Percentiles rank a stretch among this genome's conserved stretches.
Evolutionary conservation across 371 early-diverging fungal species (phyloP).

Genomic region (Apophysomyces elegans): DNA sequence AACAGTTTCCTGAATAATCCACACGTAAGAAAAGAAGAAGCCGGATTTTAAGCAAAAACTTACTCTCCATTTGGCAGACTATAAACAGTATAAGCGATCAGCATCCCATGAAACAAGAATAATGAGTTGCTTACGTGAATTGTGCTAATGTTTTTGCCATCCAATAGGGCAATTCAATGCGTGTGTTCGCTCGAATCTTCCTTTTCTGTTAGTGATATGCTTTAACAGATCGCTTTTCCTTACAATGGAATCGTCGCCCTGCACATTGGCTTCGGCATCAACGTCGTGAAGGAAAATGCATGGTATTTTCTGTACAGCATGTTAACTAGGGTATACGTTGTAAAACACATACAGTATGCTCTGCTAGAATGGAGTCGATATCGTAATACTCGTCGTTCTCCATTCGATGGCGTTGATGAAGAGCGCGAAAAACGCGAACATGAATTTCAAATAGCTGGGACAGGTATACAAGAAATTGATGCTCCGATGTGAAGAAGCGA

Average conservation of each 20-base stretch:
- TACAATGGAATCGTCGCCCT: constrained; percentile 44
- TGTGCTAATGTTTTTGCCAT: constrained; percentile 44
- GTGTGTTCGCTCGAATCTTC: constrained; percentile 27
- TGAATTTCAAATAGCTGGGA: no score
- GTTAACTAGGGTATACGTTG: background rate
- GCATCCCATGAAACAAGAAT: background rate
- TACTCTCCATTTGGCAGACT: constrained; percentile 22
- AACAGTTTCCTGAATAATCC: constrained; percentile 25
- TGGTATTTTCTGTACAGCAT: constrained; percentile 43
- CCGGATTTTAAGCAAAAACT: background rate
- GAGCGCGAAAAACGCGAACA: background rate
- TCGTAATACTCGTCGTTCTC: constrained; percentile 54
- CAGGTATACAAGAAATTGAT: no score
- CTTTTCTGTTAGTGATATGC: background rate
- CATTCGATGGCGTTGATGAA: constrained; percentile 24
- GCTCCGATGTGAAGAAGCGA: no score
- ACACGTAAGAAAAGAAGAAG: background rate
- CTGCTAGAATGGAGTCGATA: constrained; percentile 54
- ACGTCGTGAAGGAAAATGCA: constrained; percentile 41
- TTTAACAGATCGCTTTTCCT: background rate
- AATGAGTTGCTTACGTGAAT: constrained; percentile 36
- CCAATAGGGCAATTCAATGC: constrained; percentile 53
- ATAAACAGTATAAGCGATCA: background rate
- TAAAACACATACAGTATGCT: constrained; percentile 37
- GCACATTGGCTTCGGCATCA: constrained; percentile 35